Base-by-base conservation (phyloP, 192 early-diverging fungal species). In the Geranomyces michiganensis region DNA sequence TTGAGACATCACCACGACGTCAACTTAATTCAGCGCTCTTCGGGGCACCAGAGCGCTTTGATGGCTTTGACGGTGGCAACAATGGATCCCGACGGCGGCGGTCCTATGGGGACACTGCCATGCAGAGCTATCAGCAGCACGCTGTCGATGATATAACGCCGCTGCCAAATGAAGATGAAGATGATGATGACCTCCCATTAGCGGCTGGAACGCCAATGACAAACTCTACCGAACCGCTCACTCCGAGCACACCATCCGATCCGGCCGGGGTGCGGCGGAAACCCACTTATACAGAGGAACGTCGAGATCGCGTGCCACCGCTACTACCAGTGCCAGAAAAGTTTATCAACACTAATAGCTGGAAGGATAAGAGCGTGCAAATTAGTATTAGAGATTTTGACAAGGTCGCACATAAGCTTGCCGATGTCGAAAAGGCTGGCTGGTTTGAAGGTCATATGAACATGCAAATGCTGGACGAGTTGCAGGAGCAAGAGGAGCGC, bases 371-470 rank as follows among this genome's bases (percentile, higher is more conserved):
- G n/a, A 29, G 33, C 3, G 21, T 46, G 14, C 33, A 41, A 46
- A 64, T 73, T 10, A 64, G 66, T 12, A 58, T 64, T 43, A 9
- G 51, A 41, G 71, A 65, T 41, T 73, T 73, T 32, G 71, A 73
- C 32, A 65, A 65, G 26, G 48, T 73, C 19, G 62, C 71, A 14
- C 14, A 36, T 19, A 48, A 64, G 30, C 51, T 73, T 33, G 62
- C 71, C 32, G 63, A 66, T 21, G 62, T 73, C 19, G 71, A 73
- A 32, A 51, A 60, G 15, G 68, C 68, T 21, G 68, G 68, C 21
- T 70, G 68, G 68, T 70, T 60, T 46, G 68, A 70, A 45, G 68
- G 68, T 0, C 32, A 70, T 8, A 45, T 70, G 56, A 41, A 58
- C 43, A 41, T 64, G 41, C 62, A 45, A 22, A 64, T 64, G 62